Evolutionary conservation across 2,329 filamentous ascomycete species (phyloP), one percentile per base, ranked within the genome.

Genomic region (Hymenoscyphus repandus): DNA sequence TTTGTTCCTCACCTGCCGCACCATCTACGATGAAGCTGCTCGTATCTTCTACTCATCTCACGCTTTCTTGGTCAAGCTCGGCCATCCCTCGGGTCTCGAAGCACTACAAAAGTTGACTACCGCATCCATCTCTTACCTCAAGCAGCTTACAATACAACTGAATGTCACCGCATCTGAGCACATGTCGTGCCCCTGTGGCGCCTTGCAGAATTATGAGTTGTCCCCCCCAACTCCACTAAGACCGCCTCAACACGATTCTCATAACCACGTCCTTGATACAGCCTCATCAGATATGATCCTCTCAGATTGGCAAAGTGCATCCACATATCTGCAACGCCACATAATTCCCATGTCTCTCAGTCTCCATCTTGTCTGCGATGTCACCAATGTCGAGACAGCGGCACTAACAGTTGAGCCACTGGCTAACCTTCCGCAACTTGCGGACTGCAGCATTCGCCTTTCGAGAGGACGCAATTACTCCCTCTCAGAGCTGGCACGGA

Each of bases 311-410:
- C 45, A 47, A 15, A 30, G 3, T 5, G 31, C 20, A 15, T 13
- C 45, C 11, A 15, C 17, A 15, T 17, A 47, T 47, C 31, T 47
- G 20, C 15, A 17, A 40, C 18, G 34, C 30, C 45, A 47, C 40
- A 40, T 47, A 13, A 47, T 31, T 9, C n/a, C n/a, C n/a, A n/a
- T n/a, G n/a, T n/a, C 34, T 40, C 45, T 47, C 45, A 13, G 27
- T 11, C 20, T 47, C 11, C 30, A n/a, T 32, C 22, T 40, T 10
- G 36, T 47, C 13, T 47, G 45, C 36, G 45, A 47, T 32, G 9
- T 32, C 18, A 33, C 17, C 15, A 31, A 32, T 10, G n/a, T 40
- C 31, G 45, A 47, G 40, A 18, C n/a, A 36, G 45, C 34, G 17
- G 18, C 10, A 11, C 17, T 12, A 7, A 36, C 27, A 7, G 20